Evolutionary conservation across 305 asterid genomes (phyloP), one percentile per base, ranked within the genome.

Genomic region (Salvia sclarea): DNA sequence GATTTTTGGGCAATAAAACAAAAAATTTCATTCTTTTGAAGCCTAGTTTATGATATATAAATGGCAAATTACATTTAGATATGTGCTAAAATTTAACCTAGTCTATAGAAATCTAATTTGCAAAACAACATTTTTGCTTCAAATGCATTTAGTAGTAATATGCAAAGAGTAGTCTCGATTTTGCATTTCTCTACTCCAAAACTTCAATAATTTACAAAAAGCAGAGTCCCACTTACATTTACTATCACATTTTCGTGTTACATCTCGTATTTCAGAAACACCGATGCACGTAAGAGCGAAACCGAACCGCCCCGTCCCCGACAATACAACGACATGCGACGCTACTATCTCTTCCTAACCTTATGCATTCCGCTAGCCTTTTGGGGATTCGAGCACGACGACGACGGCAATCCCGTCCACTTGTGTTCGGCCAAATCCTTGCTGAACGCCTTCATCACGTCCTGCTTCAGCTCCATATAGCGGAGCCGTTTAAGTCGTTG

Each of bases 401-500:
- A 66, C 0, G 95, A 20, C 0, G 88, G n/a, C 10, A 80, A 56
- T 49, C 76, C 75, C 3, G 66, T 35, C 84, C 76, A 71, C 6
- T 76, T 76, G 8, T 76, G 76, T 66, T 88, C 88, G 22, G 95
- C 98, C 33, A 78, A 79, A 76, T 92, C 98, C 73, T 85, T 92
- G 76, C 68, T 63, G n/a, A 90, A 86, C 6, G 98, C 98, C 74
- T 81, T 84, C 88, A 74, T 76, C 54, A 92, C 78, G 11, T 92
- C 98, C 5, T 74, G 84, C 75, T 86, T 92, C 22, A 92, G 88
- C 54, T 92, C 95, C 73, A 81, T 81, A 70, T 80, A 92, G 6
- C 98, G 79, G 84, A 40, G 78, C 74, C 73, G 79, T 77, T 92
- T 92, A 61, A 5, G 66, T 30, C 81, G 71, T 44, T 82, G 96